Evolutionary conservation across 2,329 filamentous ascomycete genomes (phyloP), one percentile per base, ranked within the genome.

Genomic region (Colletotrichum costaricense): DNA sequence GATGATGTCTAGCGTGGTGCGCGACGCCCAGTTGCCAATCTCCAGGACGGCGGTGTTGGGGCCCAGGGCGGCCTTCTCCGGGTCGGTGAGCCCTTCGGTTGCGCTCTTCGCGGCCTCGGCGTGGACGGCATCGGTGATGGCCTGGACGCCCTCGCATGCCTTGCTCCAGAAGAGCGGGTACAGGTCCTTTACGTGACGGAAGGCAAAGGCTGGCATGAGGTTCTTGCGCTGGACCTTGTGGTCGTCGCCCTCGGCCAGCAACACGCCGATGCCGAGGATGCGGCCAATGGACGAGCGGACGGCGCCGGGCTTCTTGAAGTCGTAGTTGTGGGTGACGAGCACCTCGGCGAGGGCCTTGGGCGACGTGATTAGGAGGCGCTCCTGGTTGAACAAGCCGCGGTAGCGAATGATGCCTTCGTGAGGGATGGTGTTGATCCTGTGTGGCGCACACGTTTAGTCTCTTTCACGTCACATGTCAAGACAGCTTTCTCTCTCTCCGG

Each of bases 201-300:
- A 97, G n/a, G 91, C 88, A 81, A 98, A 98, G 2, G 94, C 94
- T 0, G 95, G 95, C 84, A 93, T 90, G 22, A 97, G 88, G 71
- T 93, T 91, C 80, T 93, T 95, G 59, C 95, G 89, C 84, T 95
- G 93, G 77, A 90, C 85, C 84, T 93, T 97, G 82, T 98, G 96
- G 78, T 95, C 94, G 14, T 97, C 94, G n/a, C 95, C 95, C 82
- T 98, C 95, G 2, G 94, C 93, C 12, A 98, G 85, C 49, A 98
- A 83, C 16, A 96, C 84, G 11, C 94, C 93, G 14, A 92, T 83
- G 11, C 94, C 93, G 14, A 96, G 85, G 30, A 95, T 85, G 26
- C 90, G 87, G 2, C 88, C 89, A 4, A 96, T 83, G 1, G 87
- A 86, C 56, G 82, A 82, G 42, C 89, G 84, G 35, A 94, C 76